Conservation (phyloP, 2,329 filamentous ascomycete genomes). For the Alternaria dauci region DNA sequence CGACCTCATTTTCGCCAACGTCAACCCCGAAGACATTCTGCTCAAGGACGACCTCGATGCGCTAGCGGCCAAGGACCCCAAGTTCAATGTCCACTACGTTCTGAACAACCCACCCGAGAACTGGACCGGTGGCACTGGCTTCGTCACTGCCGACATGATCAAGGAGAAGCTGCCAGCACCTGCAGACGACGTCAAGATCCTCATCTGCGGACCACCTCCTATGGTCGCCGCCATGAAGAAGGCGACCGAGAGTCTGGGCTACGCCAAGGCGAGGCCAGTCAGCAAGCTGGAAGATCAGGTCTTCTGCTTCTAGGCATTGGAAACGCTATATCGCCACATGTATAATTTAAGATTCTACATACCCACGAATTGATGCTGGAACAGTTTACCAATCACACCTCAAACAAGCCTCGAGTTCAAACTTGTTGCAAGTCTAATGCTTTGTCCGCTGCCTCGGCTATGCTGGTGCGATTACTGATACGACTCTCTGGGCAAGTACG, state of each 20-base stretch:
- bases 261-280: conserved; percentile 89
- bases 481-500: not conserved
- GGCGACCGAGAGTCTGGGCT: conserved; percentile 86
- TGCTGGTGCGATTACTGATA: not conserved
- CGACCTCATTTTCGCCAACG: conserved; percentile 93
- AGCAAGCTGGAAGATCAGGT: conserved; percentile 99
- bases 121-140: conserved; percentile 93
- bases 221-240: conserved; percentile 99
- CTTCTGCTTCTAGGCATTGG: conserved; percentile 79
- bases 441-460: not conserved
- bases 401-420: not conserved
- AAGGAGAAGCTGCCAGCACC: conserved; percentile 84
- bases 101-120: conserved; percentile 92
- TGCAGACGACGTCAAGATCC: conserved; percentile 86
- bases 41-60: conserved; percentile 90
- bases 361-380: not conserved
- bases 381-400: not conserved
- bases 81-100: conserved; percentile 91
- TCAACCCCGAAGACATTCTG: conserved; percentile 90
- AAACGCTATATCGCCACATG: not conserved
- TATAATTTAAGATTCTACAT: not conserved
- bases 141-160: conserved; percentile 95
- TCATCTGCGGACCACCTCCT: conserved; percentile 93
- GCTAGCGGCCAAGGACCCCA: conserved; percentile 77
- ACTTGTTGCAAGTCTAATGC: not conserved